Base-by-base conservation (phyloP, 768 basidiomycete species). In the Mycena galopus region DNA sequence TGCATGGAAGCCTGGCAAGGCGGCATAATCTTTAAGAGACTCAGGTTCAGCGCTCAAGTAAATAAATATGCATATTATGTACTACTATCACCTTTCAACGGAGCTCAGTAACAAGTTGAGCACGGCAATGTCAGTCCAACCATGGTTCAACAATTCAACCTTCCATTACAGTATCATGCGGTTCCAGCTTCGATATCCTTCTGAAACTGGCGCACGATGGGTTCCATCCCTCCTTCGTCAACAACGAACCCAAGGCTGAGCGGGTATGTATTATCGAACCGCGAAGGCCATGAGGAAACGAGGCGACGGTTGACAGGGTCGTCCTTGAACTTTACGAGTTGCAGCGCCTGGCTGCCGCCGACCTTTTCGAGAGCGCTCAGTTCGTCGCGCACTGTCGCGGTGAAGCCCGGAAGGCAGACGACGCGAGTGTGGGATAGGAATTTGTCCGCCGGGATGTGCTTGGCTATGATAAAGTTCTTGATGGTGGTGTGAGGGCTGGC, bases 351-450 rank as follows among this genome's bases (percentile, higher is more conserved):
- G 71, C 82, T 78, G 2, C 90, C 91, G 4, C 85, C 89, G n/a
- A 88, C 85, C 58, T 83, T 81, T 65, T 84, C 82, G 32, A 92
- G 81, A 10, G 90, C 89, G 17, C 84, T 78, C 16, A 92, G 79
- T 79, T 89, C 89, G 55, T 89, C 86, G 39, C 86, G 84, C 1
- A 90, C 85, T 4, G 86, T 89, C 12, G 88, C 82, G 4, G 87
- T 89, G 78, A 91, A 88, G 0, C 91, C 91, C 2, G 91, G 91
- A 3, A 90, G 78, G 73, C 88, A 90, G 39, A 91, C 85, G 9
- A 88, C 87, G 63, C 90, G 85, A 0, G 85, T 87, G 78, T 88
- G 86, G 2, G 78, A 30, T 6, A 78, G 57, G 72, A 90, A 87
- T 11, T 77, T 79, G 11, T 78, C 78, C 4, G 87, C 83, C 19